These are phyloP conservation scores for Gymnopus androsaceus DNA, from an alignment of 1,284 basidiomycete species.

Conservation along the genomic window DNA sequence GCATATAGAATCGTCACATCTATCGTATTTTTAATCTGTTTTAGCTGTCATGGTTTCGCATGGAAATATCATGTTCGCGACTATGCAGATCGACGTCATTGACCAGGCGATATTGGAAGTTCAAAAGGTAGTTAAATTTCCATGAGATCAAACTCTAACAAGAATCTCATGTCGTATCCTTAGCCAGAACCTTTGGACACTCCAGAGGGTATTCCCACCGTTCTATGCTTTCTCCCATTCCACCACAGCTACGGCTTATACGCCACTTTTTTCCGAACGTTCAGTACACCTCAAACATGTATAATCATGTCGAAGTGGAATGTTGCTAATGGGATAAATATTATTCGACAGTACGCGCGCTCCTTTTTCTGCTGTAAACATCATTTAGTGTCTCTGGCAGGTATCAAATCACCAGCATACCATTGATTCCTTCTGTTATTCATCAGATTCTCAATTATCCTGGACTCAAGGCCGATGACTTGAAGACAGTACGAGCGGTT, in stretches of 20 bases:
- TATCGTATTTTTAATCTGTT: too few species aligned
- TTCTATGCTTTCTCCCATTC: slow-evolving; percentile 63
- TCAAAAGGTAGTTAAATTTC: slow-evolving; percentile 33
- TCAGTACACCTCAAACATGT: slow-evolving; percentile 45
- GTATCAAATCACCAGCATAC: slow-evolving; percentile 51
- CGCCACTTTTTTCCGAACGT: slow-evolving; percentile 48
- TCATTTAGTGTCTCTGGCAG: slow-evolving; percentile 29
- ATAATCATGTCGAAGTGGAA: slow-evolving; percentile 69
- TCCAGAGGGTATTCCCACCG: slow-evolving; percentile 45
- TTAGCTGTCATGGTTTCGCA: slow-evolving; percentile 77
- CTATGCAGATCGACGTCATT: slow-evolving; percentile 44
- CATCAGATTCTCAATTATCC: slow-evolving; percentile 66
- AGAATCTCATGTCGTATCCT: not conserved
- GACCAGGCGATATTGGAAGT: slow-evolving; percentile 29
- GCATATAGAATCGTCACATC: too few species aligned
- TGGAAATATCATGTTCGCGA: slow-evolving; percentile 57
- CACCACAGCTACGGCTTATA: slow-evolving; percentile 72
- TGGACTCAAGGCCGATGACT: slow-evolving; percentile 47
- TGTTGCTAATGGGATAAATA: slow-evolving; percentile 40
- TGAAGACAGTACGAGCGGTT: slow-evolving; percentile 51
- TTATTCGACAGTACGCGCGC: slow-evolving; percentile 46
- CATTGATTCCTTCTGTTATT: slow-evolving; percentile 64
- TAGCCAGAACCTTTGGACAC: slow-evolving; percentile 34
- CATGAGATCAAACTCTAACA: not conserved
- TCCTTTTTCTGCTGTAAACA: not conserved